Evolutionary conservation across 441 rosid species (phyloP).

Genomic region (Geranium incanum): DNA sequence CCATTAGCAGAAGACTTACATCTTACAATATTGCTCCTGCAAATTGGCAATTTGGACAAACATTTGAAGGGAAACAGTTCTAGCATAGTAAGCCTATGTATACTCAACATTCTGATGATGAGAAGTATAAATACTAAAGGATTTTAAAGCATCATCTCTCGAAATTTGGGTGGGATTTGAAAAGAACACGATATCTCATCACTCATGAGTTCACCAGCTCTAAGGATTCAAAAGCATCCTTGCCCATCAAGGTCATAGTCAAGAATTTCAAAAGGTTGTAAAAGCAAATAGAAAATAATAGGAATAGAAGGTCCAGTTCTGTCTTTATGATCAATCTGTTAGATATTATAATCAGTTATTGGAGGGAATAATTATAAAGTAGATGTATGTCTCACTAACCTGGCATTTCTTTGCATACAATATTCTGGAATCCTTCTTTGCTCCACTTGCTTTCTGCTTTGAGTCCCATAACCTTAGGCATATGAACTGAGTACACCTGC

Average conservation of each 20-base stretch:
- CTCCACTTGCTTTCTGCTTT: background rate
- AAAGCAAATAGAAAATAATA: slow-evolving; percentile 7
- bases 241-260: slow-evolving; percentile 15
- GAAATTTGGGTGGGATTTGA: background rate
- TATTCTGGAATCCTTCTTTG: background rate
- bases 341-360: slow-evolving; percentile 7
- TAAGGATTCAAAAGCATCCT: slow-evolving; percentile 1
- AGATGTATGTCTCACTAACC: background rate
- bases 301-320: slow-evolving; percentile 22
- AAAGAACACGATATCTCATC: background rate
- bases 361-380: slow-evolving; percentile 12
- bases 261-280: slow-evolving; percentile 20
- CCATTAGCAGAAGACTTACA: slow-evolving; percentile 48
- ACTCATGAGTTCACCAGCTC: background rate
- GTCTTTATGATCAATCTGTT: slow-evolving; percentile 11
- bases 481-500: background rate
- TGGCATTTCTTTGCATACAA: background rate
- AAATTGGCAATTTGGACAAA: slow-evolving; percentile 73
- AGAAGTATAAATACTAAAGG: background rate
- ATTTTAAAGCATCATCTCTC: background rate
- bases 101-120: background rate
- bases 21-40: slow-evolving; percentile 71
- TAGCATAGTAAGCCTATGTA: slow-evolving; percentile 22
- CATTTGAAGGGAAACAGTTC: slow-evolving; percentile 71
- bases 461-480: background rate